Conservation (phyloP, 192 early-diverging fungal genomes). For the Coemansia brasiliensis region DNA sequence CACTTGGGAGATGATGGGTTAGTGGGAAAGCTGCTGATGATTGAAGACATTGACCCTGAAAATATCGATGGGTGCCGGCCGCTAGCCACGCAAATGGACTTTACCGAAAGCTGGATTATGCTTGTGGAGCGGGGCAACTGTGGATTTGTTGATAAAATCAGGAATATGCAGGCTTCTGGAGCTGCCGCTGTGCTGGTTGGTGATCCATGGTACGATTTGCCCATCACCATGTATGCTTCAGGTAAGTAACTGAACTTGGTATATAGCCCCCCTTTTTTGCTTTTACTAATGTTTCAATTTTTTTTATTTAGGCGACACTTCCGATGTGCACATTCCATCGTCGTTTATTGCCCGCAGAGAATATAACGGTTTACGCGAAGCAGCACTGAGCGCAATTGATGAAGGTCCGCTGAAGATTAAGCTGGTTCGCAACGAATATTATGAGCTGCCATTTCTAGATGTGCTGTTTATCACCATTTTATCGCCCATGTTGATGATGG, state of each 20-base stretch:
- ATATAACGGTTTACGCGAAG: constrained; percentile 61
- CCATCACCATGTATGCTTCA: constrained; percentile 83
- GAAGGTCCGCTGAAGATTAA: constrained; percentile 25
- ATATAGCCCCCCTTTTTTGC: constrained; percentile 10
- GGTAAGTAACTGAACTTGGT: constrained; percentile 62
- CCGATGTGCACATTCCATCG: constrained; percentile 83
- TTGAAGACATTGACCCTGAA: constrained; percentile 55
- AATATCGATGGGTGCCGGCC: constrained; percentile 64
- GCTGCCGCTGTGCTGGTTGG: constrained; percentile 87
- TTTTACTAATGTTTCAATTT: not conserved
- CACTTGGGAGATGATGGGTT: constrained; percentile 70
- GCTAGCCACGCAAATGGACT: constrained; percentile 44
- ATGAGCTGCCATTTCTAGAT: constrained; percentile 71
- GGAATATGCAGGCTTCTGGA: constrained; percentile 84
- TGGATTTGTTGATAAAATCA: constrained; percentile 86
- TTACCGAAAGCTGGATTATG: constrained; percentile 68
- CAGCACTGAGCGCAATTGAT: constrained; percentile 18
- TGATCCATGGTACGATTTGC: constrained; percentile 67
- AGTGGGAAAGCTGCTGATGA: constrained; percentile 64
- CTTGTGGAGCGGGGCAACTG: constrained; percentile 87
- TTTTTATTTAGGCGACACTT: constrained; percentile 69
- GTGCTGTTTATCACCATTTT: constrained; percentile 79
- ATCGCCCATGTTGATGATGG: constrained; percentile 79
- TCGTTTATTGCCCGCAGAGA: constrained; percentile 78
- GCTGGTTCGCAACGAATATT: constrained; percentile 54